Evolutionary conservation across 805 yeast species (phyloP), one percentile per base, ranked within the genome.

Genomic region (Saturnispora ahearnii): DNA sequence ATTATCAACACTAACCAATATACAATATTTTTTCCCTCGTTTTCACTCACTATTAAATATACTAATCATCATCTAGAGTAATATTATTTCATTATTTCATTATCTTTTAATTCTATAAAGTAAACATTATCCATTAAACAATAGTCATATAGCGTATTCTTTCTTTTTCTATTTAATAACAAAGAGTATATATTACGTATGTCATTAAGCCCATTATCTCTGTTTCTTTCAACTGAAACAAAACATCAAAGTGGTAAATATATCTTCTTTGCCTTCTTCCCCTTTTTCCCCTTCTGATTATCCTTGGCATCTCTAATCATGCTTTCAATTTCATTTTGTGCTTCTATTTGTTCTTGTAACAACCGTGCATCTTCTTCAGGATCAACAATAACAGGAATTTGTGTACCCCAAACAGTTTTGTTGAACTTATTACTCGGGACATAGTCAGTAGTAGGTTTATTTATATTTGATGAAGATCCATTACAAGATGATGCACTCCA

Each of bases 331-430:
- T 70, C 73, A 45, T 67, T 59, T 34, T 54, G 57, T 21, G 61
- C 55, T 53, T 68, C 74, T 7, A 74, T 74, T 41, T 76, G 81
- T 59, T 72, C 70, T 37, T 71, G 76, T 8, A 67, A 72, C 24
- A 34, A 9, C 12, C 41, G 22, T 1, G 62, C 62, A 3, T 66
- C 66, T 15, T 63, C 62, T 2, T 66, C 66, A 6, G 62, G 62
- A 29, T 69, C 70, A 29, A 64, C 66, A 54, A 67, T 51, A 18
- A 65, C 73, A 4, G 74, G 75, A 2, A 79, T 76, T 48, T 66
- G 70, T 1, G 93, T 85, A 0, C 95, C 95, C 95, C 95, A 86
- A 3, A 86, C 79, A 0, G 93, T 82, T 1, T 78, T 59, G 15
- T 57, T 60, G 32, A 57, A 60, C 38, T 50, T 47, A 43, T 48